Conservation (phyloP, 352 stramenopile genomes). For the Globisporangium takayamanum region DNA sequence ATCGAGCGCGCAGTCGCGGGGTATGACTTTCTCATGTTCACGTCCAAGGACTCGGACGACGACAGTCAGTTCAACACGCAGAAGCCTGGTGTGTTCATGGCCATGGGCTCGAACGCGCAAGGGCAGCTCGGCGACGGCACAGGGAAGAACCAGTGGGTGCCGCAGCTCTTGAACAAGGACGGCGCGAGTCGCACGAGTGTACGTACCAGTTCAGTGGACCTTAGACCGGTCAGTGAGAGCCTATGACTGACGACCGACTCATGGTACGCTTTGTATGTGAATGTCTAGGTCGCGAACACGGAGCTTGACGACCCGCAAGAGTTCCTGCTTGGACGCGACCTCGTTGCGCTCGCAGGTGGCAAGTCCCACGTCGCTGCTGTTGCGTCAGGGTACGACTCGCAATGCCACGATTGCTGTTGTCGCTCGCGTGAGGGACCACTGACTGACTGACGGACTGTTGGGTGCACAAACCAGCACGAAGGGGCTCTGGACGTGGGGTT, state of each 20-base stretch:
- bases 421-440: no score
- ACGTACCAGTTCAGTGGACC: background rate
- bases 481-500: slow-evolving; percentile 72
- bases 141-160: slow-evolving; percentile 79
- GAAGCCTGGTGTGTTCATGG: slow-evolving; percentile 74
- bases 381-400: slow-evolving; percentile 31
- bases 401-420: background rate
- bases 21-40: slow-evolving; percentile 69
- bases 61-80: slow-evolving; percentile 73
- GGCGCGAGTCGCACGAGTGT: slow-evolving; percentile 42
- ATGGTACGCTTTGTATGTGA: slow-evolving; percentile 3
- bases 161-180: slow-evolving; percentile 71
- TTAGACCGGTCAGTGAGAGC: background rate
- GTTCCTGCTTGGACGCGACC: slow-evolving; percentile 70
- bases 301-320: slow-evolving; percentile 61
- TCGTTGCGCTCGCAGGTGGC: slow-evolving; percentile 48
- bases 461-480: slow-evolving; percentile 29
- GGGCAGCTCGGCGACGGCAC: slow-evolving; percentile 60
- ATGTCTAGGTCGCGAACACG: slow-evolving; percentile 30
- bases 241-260: background rate
- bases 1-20: slow-evolving; percentile 51
- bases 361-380: slow-evolving; percentile 51
- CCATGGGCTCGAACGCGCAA: slow-evolving; percentile 69
- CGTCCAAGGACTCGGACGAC: slow-evolving; percentile 53
- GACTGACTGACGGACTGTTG: no score